These are phyloP conservation scores for Trichoderma erinaceum DNA, from an alignment of 495 filamentous ascomycete genomes.

Conservation along the genomic window DNA sequence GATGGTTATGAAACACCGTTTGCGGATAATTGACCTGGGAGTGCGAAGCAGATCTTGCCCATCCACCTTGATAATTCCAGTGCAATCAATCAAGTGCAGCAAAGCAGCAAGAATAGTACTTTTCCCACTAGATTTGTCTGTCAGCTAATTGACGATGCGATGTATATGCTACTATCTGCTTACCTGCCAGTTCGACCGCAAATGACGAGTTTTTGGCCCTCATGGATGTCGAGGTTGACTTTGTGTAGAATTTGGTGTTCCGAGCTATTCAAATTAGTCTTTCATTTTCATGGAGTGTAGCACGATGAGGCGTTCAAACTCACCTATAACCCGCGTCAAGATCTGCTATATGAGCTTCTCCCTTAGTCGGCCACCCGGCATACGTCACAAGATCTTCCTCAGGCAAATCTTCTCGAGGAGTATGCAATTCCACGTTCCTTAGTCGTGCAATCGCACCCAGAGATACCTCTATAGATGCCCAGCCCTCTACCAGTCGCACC, in stretches of 20 bases:
- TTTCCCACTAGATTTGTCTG: background rate
- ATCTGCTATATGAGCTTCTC: slow-evolving; percentile 27
- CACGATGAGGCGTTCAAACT: slow-evolving; percentile 6
- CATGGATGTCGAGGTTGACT: slow-evolving; percentile 27
- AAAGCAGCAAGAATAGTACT: slow-evolving; percentile 6
- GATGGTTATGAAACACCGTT: background rate
- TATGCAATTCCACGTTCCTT: slow-evolving; percentile 30
- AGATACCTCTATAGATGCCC: slow-evolving; percentile 46
- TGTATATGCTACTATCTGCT: background rate
- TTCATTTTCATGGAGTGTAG: background rate
- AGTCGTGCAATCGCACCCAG: slow-evolving; percentile 47
- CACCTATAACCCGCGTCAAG: slow-evolving; percentile 33
- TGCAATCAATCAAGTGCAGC: background rate
- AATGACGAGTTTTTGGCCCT: slow-evolving; percentile 32
- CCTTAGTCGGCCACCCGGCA: slow-evolving; percentile 31
- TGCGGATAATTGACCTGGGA: background rate
- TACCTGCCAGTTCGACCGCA: slow-evolving; percentile 32
- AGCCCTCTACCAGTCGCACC: slow-evolving; percentile 30
- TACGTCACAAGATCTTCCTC: slow-evolving; percentile 19
- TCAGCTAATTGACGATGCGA: background rate
- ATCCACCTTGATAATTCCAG: background rate
- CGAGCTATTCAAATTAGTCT: slow-evolving; percentile 12
- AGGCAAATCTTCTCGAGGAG: slow-evolving; percentile 27
- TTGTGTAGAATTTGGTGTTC: slow-evolving; percentile 22
- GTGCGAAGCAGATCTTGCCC: slow-evolving; percentile 8